phyloP scores from a whole-genome alignment of 306 rosid species.

The Pyrus betulifolia region DNA sequence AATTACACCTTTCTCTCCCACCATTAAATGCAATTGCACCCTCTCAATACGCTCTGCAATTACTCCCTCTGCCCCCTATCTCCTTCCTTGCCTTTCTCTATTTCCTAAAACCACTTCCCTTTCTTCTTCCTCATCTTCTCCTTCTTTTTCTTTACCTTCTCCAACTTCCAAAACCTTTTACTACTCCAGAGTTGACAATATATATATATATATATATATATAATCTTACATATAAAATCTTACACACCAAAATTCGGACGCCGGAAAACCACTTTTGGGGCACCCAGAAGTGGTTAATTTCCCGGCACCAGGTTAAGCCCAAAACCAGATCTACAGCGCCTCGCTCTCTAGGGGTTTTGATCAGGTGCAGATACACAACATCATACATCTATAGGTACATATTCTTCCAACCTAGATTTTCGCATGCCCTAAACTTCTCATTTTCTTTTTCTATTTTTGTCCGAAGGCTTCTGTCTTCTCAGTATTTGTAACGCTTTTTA shows the following conservation, averaged over 20 bases:
- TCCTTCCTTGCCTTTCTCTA: background rate
- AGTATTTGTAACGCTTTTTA: background rate
- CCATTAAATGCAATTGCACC: conserved; percentile 99
- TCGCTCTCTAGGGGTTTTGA: background rate
- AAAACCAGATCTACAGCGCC: conserved; percentile 32
- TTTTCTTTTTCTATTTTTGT: background rate
- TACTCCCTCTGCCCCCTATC: conserved; percentile 49
- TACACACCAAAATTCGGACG: background rate
- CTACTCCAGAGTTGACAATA: background rate
- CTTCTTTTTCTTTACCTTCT: conserved; percentile 2
- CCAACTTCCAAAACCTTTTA: background rate
- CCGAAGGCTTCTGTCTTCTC: background rate
- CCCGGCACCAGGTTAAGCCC: background rate
- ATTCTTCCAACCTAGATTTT: background rate
- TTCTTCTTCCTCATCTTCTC: background rate
- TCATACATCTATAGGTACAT: background rate
- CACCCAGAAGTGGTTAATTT: conserved; percentile 5
- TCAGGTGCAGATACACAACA: background rate
- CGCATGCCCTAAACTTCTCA: background rate
- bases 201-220: background rate
- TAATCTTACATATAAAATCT: background rate
- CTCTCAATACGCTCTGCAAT: conserved; percentile 97
- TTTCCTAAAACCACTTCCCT: conserved; percentile 14
- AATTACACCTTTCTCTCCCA: conserved; percentile 35
- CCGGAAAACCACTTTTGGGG: conserved; percentile 11